These are phyloP conservation scores for Chalciporus piperatus DNA, from an alignment of 768 basidiomycete species.

Conservation along the genomic window DNA sequence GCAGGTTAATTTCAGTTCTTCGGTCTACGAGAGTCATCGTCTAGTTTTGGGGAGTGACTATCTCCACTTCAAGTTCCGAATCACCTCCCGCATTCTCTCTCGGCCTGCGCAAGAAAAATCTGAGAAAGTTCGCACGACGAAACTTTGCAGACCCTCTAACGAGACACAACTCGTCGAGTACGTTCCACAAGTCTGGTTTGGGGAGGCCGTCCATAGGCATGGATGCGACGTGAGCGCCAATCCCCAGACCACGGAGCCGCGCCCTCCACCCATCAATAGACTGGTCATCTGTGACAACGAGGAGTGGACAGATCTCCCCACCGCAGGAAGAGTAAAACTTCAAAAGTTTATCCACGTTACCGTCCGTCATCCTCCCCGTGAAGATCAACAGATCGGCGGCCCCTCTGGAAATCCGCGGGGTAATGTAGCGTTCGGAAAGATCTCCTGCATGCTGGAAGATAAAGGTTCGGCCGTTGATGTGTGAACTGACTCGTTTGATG, in stretches of 20 bases:
- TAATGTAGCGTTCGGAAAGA: conserved; percentile 12
- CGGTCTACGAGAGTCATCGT: background rate
- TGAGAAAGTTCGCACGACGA: conserved; percentile 12
- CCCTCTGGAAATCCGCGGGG: conserved; percentile 19
- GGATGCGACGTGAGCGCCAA: conserved; percentile 13
- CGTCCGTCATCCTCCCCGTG: conserved; percentile 7
- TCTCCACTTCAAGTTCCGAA: background rate
- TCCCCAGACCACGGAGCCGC: conserved; percentile 8
- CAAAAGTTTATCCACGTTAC: conserved; percentile 8
- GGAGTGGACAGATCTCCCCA: conserved; percentile 26
- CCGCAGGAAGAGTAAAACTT: conserved; percentile 16
- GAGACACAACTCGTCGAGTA: conserved; percentile 24
- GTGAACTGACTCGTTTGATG: conserved; percentile 14
- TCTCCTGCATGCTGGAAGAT: conserved; percentile 20
- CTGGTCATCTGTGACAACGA: conserved; percentile 15
- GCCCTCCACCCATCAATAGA: conserved; percentile 11
- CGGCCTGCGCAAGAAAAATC: conserved; percentile 11
- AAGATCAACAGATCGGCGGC: conserved; percentile 26
- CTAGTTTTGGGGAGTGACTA: background rate
- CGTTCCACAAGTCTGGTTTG: conserved; percentile 1
- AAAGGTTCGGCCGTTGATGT: conserved; percentile 24
- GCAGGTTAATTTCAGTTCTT: background rate
- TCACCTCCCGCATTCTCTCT: conserved; percentile 8
- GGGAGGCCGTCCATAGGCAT: background rate
- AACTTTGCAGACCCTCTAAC: conserved; percentile 21